A percentile compares a stretch with the other conserved stretches of the same genome.
Conservation (phyloP, 2,329 filamentous ascomycete genomes). For the Xylariaceae sp. region DNA sequence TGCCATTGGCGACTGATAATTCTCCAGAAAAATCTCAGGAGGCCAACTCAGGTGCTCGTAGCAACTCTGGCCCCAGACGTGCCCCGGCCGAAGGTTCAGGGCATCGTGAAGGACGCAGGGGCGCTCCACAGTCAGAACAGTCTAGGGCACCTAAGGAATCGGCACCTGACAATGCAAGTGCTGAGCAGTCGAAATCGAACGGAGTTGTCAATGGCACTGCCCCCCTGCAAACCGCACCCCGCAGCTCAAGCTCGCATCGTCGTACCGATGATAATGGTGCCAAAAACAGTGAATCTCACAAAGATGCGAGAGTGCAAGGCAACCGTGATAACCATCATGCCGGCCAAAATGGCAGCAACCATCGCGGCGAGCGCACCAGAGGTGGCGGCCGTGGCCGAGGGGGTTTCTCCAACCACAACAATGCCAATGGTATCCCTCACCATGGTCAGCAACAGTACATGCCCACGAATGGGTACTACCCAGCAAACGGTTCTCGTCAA, state of each 20-base stretch:
- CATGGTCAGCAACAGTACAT: slow-evolving; percentile 23
- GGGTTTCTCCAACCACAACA: slow-evolving; percentile 27
- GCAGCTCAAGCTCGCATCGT: slow-evolving; percentile 13
- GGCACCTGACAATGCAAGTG: slow-evolving; percentile 19
- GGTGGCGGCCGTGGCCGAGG: slow-evolving; percentile 47
- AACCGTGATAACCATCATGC: slow-evolving; percentile 22
- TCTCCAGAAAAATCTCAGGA: slow-evolving; percentile 25
- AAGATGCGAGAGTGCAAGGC: slow-evolving; percentile 18
- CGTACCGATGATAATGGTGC: slow-evolving; percentile 19
- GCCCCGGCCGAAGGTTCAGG: slow-evolving; percentile 40
- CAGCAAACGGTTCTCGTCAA: slow-evolving; percentile 15
- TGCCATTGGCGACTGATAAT: slow-evolving; percentile 13
- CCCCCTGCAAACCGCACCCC: slow-evolving; percentile 11
- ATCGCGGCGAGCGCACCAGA: slow-evolving; percentile 40
- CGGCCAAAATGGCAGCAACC: slow-evolving; percentile 19
- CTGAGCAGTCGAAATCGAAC: slow-evolving; percentile 20
- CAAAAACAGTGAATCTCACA: slow-evolving; percentile 20
- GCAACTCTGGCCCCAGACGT: slow-evolving; percentile 43
- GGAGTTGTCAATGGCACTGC: slow-evolving; percentile 17
- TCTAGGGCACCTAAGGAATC: slow-evolving; percentile 39
- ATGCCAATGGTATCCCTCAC: slow-evolving; percentile 27
- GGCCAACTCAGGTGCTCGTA: slow-evolving; percentile 26
- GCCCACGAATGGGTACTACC: slow-evolving; percentile 20
- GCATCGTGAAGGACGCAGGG: slow-evolving; percentile 47
- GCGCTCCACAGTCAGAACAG: slow-evolving; percentile 38